Base-by-base conservation (phyloP, 345 rosid species). In the Cardamine resedifolia region DNA sequence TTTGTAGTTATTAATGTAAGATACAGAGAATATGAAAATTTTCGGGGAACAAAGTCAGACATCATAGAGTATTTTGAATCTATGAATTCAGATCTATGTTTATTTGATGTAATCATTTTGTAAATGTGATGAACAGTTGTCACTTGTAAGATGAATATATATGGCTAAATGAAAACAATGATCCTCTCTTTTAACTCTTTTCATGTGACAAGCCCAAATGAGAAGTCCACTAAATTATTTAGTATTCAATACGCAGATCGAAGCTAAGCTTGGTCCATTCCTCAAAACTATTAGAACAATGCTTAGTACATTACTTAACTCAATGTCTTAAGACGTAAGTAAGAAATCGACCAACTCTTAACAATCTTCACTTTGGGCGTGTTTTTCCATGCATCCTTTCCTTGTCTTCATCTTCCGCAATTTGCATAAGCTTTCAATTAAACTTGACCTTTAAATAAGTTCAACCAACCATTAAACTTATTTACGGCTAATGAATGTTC, bases 41-140 rank as follows among this genome's bases (percentile, higher is more conserved):
- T 48, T 26, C 3, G 58, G 66, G 45, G 8, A 49, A 51, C 10
- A 15, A 15, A 61, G 11, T 58, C 26, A 58, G 48, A 8, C 28
- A 48, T 30, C 56, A 30, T 28, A 19, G 5, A 2, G 2, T 33
- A 30, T 18, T 18, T n/a, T 34, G 23, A 66, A 36, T 51, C 12
- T 3, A 48, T 38, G 44, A 71, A 27, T 62, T 23, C 20, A 60
- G 9, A 19, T 49, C 45, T 50, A 38, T 71, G 51, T 27, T 51
- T 51, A 27, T 41, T 15, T 62, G 52, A 50, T 51, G 76, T 21
- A 44, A 50, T n/a, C 47, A 63, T 51, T 30, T 31, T 44, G 38
- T 41, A 72, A 18, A 30, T 71, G 45, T 61, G 52, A 50, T 50
- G 33, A 26, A 70, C n/a, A 59, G 7, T 49, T 41, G 18, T 15